Evolutionary conservation across 1,284 basidiomycete genomes (phyloP), one percentile per base, ranked within the genome.

Genomic region (Ustilago tritici): DNA sequence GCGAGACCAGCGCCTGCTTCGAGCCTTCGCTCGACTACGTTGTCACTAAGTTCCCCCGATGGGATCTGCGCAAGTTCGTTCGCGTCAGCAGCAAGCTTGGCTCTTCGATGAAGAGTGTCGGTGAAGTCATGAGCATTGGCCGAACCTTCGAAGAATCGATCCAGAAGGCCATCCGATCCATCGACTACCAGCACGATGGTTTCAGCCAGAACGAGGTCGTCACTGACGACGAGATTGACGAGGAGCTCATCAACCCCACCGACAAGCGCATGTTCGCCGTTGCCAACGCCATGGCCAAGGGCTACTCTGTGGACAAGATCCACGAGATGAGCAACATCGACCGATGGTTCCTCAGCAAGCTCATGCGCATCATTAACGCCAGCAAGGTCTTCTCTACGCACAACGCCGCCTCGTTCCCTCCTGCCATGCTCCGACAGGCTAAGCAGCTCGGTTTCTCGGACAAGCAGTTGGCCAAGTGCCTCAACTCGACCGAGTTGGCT

Each of bases 81-180:
- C 78, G 83, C 19, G 83, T 85, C 60, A 80, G 76, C 72, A 78
- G 78, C 60, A 84, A 82, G 76, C 73, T 85, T 38, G 83, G 83
- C 34, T 82, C 79, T 58, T 76, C 70, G 47, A 85, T 99, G 96
- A 99, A 99, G 91, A 95, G 93, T 84, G 97, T 99, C 7, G 96
- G 96, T 65, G 96, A 99, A 88, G 96, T 99, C 65, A 99, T 99
- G 97, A 94, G 93, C 76, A 98, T 99, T 79, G 97, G 96, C 31
- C 90, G 96, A 79, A 97, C 95, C 12, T 99, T 99, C 83, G 96
- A 98, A 87, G 96, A 99, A 89, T 95, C 94, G 0, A 93, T 98
- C 73, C 96, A 99, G 87, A 98, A 98, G 88, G 96, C 96, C 1
- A 98, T 99, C 76, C 90, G 96, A 46, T 92, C 94, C 17, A 97